Percentiles rank a stretch among this genome's conserved stretches.
phyloP scores from a whole-genome alignment of 2,329 filamentous ascomycete genomes.

The Diplocarpon rosae region DNA sequence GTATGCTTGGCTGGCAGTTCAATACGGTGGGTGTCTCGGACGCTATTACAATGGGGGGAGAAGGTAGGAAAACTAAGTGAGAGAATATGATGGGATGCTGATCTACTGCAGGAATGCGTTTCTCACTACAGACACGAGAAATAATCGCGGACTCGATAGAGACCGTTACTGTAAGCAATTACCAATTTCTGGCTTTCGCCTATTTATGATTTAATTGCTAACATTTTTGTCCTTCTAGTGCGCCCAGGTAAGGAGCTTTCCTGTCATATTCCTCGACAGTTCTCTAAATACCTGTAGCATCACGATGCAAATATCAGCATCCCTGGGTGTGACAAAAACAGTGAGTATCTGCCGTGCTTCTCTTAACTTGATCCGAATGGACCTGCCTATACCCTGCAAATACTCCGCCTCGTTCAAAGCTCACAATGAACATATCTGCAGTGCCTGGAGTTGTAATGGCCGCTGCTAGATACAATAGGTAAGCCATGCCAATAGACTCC shows the following conservation, averaged over 20 bases:
- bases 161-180: slow-evolving; percentile 53
- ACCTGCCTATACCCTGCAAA: neutral
- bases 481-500: neutral
- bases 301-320: slow-evolving; percentile 72
- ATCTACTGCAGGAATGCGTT: slow-evolving; percentile 66
- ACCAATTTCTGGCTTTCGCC: too few species aligned
- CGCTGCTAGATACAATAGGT: slow-evolving; percentile 76
- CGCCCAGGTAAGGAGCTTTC: slow-evolving; percentile 43
- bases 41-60: slow-evolving; percentile 80
- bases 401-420: neutral
- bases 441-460: slow-evolving; percentile 80
- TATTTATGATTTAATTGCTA: too few species aligned
- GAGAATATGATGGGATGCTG: neutral
- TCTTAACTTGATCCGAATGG: too few species aligned
- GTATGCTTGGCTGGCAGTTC: slow-evolving; percentile 62
- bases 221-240: slow-evolving; percentile 31
- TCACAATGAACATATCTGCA: neutral
- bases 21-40: slow-evolving; percentile 48
- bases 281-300: slow-evolving; percentile 31
- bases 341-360: neutral
- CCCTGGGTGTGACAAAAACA: slow-evolving; percentile 94
- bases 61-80: slow-evolving; percentile 43
- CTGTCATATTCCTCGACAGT: too few species aligned
- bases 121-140: slow-evolving; percentile 80
- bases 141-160: slow-evolving; percentile 93